A percentile compares a stretch with the other conserved stretches of the same genome.
Conservation (phyloP, 306 rosid species). For the Quercus engelmannii region DNA sequence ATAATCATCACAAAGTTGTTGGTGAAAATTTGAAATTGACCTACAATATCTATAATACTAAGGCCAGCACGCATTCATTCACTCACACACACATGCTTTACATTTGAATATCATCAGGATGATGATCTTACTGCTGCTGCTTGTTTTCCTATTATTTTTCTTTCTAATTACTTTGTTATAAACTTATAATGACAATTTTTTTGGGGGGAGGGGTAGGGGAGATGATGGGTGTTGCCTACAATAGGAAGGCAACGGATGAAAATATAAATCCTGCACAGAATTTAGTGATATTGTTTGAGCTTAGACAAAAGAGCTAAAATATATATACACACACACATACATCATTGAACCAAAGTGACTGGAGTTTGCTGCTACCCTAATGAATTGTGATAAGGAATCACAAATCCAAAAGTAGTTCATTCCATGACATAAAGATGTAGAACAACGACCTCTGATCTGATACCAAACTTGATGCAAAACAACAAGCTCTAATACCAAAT, state of each 20-base stretch:
- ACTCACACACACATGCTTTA: slow-evolving; percentile 5
- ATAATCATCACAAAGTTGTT: slow-evolving; percentile 21
- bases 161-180: neutral
- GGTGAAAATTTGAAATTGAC: slow-evolving; percentile 20
- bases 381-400: neutral
- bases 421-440: neutral
- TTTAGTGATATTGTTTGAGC: neutral
- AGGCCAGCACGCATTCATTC: neutral
- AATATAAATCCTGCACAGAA: neutral
- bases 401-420: neutral
- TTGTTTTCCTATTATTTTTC: neutral
- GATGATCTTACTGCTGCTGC: neutral
- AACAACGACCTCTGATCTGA: too few relatives aligned
- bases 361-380: neutral
- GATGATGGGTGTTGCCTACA: neutral
- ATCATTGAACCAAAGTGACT: neutral
- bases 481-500: too few relatives aligned
- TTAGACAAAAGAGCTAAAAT: neutral
- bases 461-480: too few relatives aligned
- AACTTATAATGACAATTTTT: neutral
- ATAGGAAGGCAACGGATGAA: neutral
- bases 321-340: too few relatives aligned
- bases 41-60: slow-evolving; percentile 16
- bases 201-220: too few relatives aligned
- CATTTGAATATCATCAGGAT: neutral